These are phyloP conservation scores for Filobasidium floriforme DNA, from an alignment of 768 basidiomycete species.

Conservation along the genomic window DNA sequence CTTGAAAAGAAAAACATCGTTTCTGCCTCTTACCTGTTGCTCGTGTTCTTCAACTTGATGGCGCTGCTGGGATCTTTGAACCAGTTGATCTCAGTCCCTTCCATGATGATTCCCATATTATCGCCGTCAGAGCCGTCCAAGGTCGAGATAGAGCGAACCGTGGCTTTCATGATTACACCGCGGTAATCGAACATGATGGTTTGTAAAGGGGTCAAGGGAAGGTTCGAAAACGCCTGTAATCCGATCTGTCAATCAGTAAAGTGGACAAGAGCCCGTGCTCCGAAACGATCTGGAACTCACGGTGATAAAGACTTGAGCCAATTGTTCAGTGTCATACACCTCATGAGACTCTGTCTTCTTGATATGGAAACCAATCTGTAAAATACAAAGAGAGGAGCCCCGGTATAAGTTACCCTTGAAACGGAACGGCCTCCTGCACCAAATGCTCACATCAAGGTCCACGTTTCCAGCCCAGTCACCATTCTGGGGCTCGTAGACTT, in stretches of 20 bases:
- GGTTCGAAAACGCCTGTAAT: conserved; percentile 59
- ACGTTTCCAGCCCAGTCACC: conserved; percentile 54
- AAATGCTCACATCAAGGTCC: conserved; percentile 59
- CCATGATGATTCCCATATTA: conserved; percentile 69
- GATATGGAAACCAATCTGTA: conserved; percentile 45
- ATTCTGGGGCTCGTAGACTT: conserved; percentile 52
- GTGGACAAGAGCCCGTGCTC: neutral
- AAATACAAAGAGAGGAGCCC: neutral
- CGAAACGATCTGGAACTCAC: conserved; percentile 27
- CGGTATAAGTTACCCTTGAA: neutral
- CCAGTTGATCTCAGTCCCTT: conserved; percentile 83
- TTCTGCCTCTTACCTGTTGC: conserved; percentile 62
- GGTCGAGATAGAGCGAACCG: conserved; percentile 59
- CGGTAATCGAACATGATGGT: conserved; percentile 78
- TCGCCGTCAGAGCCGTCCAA: conserved; percentile 48
- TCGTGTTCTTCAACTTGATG: conserved; percentile 85
- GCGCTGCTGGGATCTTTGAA: conserved; percentile 70
- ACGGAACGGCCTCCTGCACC: neutral
- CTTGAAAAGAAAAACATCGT: neutral
- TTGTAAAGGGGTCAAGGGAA: conserved; percentile 63
- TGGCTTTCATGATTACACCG: conserved; percentile 69
- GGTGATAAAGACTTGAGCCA: conserved; percentile 60
- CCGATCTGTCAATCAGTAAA: neutral
- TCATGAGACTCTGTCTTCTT: conserved; percentile 49
- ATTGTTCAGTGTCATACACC: conserved; percentile 80